Conservation (phyloP, 495 filamentous ascomycete genomes). For the Penicillium bialowiezense region DNA sequence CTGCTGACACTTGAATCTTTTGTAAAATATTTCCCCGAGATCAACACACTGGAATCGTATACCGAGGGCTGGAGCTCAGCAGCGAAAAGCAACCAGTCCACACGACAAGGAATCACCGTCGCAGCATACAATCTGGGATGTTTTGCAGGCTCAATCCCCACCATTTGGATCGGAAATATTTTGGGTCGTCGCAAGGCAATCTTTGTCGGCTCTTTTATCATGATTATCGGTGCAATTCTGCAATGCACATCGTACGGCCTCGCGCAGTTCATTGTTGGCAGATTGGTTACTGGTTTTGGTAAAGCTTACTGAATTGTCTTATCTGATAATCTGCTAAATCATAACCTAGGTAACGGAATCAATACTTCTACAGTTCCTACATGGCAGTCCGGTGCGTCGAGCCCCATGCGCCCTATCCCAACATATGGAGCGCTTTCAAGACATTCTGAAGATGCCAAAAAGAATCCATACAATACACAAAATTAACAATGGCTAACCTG, state of each 20-base stretch:
- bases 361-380: slow-evolving; percentile 69
- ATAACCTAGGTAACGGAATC: slow-evolving; percentile 48
- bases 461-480: neutral
- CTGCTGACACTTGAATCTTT: slow-evolving; percentile 55
- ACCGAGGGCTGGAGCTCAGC: slow-evolving; percentile 18
- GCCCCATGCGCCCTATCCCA: too few species aligned
- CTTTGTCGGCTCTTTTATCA: slow-evolving; percentile 54
- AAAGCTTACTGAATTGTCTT: neutral
- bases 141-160: slow-evolving; percentile 59
- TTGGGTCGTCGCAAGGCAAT: slow-evolving; percentile 58
- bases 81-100: slow-evolving; percentile 44
- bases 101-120: slow-evolving; percentile 60
- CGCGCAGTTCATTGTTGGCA: slow-evolving; percentile 62
- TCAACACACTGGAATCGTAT: slow-evolving; percentile 42
- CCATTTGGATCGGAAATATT: slow-evolving; percentile 57
- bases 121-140: slow-evolving; percentile 66
- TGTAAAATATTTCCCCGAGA: slow-evolving; percentile 52
- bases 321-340: neutral
- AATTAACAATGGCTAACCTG: neutral
- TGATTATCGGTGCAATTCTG: slow-evolving; percentile 58
- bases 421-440: too few species aligned
- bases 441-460: too few species aligned
- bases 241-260: slow-evolving; percentile 61
- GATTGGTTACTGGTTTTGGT: slow-evolving; percentile 60
- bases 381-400: slow-evolving; percentile 57